These are phyloP conservation scores for Chaetomiaceae sp. DNA, from an alignment of 2,329 filamentous ascomycete species.

Conservation along the genomic window DNA sequence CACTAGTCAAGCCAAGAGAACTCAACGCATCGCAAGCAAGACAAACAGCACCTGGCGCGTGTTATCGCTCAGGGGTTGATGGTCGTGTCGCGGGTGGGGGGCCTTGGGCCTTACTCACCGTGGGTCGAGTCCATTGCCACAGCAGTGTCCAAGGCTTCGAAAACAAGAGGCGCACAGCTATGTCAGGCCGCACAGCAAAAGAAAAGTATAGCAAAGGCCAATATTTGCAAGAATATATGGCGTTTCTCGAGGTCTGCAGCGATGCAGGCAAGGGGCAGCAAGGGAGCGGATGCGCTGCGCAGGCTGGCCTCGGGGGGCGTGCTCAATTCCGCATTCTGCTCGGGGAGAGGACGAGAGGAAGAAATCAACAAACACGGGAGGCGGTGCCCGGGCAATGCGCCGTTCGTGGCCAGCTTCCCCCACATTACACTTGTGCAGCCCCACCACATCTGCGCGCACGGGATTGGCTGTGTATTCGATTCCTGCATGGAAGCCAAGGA, in stretches of 20 bases:
- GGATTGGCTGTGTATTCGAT: too few species aligned
- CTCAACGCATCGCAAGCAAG: too few species aligned
- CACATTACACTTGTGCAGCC: conserved; percentile 21
- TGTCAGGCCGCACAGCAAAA: conserved; percentile 9
- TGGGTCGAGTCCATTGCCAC: conserved; percentile 25
- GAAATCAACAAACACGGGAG: conserved; percentile 26
- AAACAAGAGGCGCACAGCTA: conserved; percentile 19
- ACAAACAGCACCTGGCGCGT: background rate
- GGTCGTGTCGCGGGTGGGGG: conserved; percentile 2
- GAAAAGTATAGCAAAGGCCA: conserved; percentile 11
- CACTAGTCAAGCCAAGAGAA: too few species aligned
- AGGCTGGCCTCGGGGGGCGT: conserved; percentile 10
- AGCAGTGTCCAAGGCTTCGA: conserved; percentile 12
- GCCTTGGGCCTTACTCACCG: conserved; percentile 24
- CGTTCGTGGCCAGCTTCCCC: conserved; percentile 14
- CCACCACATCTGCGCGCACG: too few species aligned
- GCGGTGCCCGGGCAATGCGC: conserved; percentile 25
- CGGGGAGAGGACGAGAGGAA: conserved; percentile 19
- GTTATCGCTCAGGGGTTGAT: background rate
- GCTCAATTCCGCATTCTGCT: conserved; percentile 21
- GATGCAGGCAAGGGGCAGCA: conserved; percentile 11
- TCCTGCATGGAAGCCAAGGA: too few species aligned
- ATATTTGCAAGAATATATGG: conserved; percentile 8
- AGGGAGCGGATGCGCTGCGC: conserved; percentile 9
- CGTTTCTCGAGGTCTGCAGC: background rate